Evolutionary conservation across 2,329 filamentous ascomycete genomes (phyloP).

Genomic region (Colletotrichum sp.): DNA sequence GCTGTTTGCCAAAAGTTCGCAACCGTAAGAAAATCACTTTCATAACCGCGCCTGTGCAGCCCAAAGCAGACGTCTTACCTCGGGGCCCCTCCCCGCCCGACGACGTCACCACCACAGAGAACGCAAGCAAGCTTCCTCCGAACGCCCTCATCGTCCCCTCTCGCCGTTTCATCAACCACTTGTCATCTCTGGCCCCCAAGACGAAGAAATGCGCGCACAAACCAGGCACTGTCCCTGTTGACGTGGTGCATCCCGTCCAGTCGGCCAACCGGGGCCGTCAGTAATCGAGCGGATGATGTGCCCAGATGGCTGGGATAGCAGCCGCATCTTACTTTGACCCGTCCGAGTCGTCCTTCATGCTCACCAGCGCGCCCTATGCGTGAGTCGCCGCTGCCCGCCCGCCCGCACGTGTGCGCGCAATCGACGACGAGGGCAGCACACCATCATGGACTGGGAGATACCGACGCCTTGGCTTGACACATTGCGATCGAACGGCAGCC

Average conservation of each 20-base stretch:
- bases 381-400: neutral
- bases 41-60: neutral
- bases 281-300: neutral
- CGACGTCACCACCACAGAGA: neutral
- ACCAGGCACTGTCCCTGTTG: neutral
- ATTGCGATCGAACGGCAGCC: neutral
- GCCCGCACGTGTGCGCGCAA: neutral
- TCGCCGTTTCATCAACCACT: neutral
- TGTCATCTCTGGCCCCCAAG: neutral
- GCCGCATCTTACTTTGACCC: neutral
- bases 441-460: neutral
- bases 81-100: neutral
- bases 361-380: neutral
- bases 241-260: neutral
- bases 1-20: neutral
- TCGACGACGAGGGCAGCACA: neutral
- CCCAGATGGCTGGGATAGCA: neutral
- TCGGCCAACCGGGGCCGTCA: neutral
- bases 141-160: neutral
- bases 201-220: neutral
- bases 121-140: neutral
- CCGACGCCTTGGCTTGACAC: neutral
- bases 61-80: neutral
- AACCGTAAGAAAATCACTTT: neutral
- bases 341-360: neutral